Base-by-base conservation (phyloP, 768 basidiomycete species). In the Suillus paluster region DNA sequence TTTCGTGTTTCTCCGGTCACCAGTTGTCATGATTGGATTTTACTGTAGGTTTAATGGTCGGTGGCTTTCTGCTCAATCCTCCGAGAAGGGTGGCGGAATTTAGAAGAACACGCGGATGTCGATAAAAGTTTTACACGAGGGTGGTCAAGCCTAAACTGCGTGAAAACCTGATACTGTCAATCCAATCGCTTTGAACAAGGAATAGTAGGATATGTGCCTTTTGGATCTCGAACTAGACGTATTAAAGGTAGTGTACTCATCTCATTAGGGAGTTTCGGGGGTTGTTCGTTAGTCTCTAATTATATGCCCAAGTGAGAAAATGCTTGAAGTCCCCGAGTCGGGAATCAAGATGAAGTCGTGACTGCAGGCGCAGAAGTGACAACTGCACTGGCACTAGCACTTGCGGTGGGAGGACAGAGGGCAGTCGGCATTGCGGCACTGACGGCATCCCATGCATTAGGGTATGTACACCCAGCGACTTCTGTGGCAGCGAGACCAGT, bases 401-500 rank as follows among this genome's bases (percentile, higher is more conserved):
- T 53, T 9, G 52, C 50, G 25, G 59, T 48, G 4, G 69, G 55
- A 30, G 70, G 67, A 66, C 85, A 86, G n/a, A 78, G 70, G 19
- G 81, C 73, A 44, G 80, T 72, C 33, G 84, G 84, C 61, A 88
- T 71, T 48, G 81, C 53, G 19, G 77, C 81, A 59, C 75, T 76
- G 33, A 82, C 81, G 19, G 86, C 87, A 66, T 84, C 77, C 86
- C 88, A 92, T 50, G 85, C 79, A 66, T 86, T 73, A 27, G 86
- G 88, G 69, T 92, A 91, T 55, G 71, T 75, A 68, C 91, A 92
- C 11, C 88, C 90, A 54, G 79, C 74, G 52, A 91, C 80, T 30
- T 84, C 79, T 21, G 85, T 85, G 68, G 81, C 85, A 25, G 86
- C 87, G 23, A 76, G 71, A 21, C 71, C 75, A 5, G 81, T 85